Evolutionary conservation across 2,329 filamentous ascomycete genomes (phyloP), one percentile per base, ranked within the genome.

Genomic region (Rutstroemia sydowiana): DNA sequence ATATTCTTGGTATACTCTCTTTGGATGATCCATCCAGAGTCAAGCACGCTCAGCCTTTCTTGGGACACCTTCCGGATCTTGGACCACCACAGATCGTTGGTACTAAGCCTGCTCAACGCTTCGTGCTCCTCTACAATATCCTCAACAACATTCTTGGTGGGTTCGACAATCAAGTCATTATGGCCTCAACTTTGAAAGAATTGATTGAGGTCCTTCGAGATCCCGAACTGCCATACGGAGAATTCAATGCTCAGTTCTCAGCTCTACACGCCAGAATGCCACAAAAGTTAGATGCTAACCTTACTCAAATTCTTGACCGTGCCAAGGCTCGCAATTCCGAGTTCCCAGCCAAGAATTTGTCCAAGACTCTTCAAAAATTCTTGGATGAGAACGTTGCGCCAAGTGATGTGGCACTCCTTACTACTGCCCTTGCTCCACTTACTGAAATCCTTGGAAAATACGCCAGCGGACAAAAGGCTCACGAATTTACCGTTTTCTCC

Each of bases 221-320:
- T 65, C 83, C 87, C 1, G 91, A 96, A 64, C 79, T 98, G 57
- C 93, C 93, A 1, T 98, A 93, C 68, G 90, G 92, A 69, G 90
- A 98, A 70, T 98, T 92, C 88, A 90, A 87, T 57, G 87, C 92
- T 5, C 90, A 97, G 66, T 93, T 95, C 61, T 95, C 93, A 45
- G 93, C 93, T 20, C 80, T 98, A n/a, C 92, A 97, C 70, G 88
- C 91, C 6, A 87, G 93, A 63, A 98, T 97, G 87, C 93, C 93
- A 0, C 85, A 92, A 67, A 96, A 92, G 73, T 82, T 98, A 28
- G 91, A 96, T 62, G 70, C 82, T 20, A 83, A 81, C 58, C 85
- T 98, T 59, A 82, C 84, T 11, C 87, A 93, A 63, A 85, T 95
- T 41, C 85, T 97, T 47, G 92, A 97, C 54, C 85, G 87, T 55